These are phyloP conservation scores for Fremontodendron californicum DNA, from an alignment of 345 rosid genomes.

Conservation along the genomic window DNA sequence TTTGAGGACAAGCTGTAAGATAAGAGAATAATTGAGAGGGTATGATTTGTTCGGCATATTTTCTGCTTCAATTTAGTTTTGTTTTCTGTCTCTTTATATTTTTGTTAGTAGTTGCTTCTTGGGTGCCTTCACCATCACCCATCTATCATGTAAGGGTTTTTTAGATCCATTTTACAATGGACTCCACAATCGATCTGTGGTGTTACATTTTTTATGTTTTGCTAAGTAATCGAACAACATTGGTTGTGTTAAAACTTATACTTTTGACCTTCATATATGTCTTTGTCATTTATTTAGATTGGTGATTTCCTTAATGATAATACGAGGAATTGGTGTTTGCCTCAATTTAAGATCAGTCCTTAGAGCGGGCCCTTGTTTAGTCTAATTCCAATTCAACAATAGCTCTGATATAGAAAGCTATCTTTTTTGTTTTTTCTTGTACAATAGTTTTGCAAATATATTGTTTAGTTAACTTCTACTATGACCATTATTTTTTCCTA, in stretches of 20 bases:
- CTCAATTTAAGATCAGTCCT: too few species aligned
- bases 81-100: not conserved
- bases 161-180: not conserved
- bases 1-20: not conserved
- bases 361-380: too few species aligned
- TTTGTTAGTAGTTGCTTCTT: not conserved
- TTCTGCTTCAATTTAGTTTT: conserved; percentile 5
- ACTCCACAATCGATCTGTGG: not conserved
- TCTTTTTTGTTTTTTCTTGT: too few species aligned
- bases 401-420: too few species aligned
- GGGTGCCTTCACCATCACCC: not conserved
- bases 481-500: too few species aligned
- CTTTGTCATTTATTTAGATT: not conserved
- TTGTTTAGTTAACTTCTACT: too few species aligned
- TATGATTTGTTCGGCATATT: not conserved
- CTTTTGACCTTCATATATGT: not conserved
- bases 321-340: too few species aligned
- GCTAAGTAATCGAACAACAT: not conserved
- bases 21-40: not conserved
- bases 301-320: not conserved
- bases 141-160: not conserved
- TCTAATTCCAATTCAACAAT: too few species aligned
- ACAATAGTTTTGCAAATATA: too few species aligned
- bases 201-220: not conserved
- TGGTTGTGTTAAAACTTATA: not conserved